Percentiles rank a stretch among this genome's conserved stretches.
These are phyloP conservation scores for Anthracocystis walkeri DNA, from an alignment of 1,284 basidiomycete species.

Conservation along the genomic window DNA sequence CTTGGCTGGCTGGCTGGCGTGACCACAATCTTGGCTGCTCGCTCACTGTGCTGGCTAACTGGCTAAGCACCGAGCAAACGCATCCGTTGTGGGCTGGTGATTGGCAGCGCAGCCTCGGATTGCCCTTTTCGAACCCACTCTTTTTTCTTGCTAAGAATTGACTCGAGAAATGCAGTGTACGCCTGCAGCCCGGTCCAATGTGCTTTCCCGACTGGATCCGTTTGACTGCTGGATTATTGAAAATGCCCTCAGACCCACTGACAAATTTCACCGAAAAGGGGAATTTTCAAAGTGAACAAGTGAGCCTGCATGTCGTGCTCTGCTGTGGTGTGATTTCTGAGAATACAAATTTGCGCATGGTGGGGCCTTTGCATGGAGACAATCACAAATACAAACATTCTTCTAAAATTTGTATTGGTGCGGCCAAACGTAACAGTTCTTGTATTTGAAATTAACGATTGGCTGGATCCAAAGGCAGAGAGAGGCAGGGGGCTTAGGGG, in stretches of 20 bases:
- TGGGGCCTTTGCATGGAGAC: not conserved
- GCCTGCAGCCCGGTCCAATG: constrained; percentile 3
- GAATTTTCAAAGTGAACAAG: not conserved
- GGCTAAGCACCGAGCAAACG: too few relatives aligned
- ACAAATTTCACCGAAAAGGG: not conserved
- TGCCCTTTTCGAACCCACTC: not conserved
- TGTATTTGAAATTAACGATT: too few relatives aligned
- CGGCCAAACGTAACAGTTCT: too few relatives aligned
- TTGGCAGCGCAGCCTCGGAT: constrained; percentile 12
- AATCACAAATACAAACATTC: not conserved
- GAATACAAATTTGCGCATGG: not conserved
- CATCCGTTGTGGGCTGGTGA: not conserved
- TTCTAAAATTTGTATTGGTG: not conserved
- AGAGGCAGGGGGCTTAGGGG: constrained; percentile 5
- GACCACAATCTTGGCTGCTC: not conserved
- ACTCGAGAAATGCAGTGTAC: not conserved
- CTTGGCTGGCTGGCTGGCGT: too few relatives aligned
- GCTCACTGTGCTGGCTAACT: constrained; percentile 1
- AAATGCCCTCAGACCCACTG: not conserved
- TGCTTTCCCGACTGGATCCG: constrained; percentile 1
- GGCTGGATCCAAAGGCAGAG: too few relatives aligned
- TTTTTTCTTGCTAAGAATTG: not conserved
- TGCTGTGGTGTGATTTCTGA: not conserved
- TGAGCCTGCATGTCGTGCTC: not conserved
- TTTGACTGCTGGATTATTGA: too few relatives aligned